Conservation (phyloP, 2,329 filamentous ascomycete species). For the Colletotrichum zoysiae region DNA sequence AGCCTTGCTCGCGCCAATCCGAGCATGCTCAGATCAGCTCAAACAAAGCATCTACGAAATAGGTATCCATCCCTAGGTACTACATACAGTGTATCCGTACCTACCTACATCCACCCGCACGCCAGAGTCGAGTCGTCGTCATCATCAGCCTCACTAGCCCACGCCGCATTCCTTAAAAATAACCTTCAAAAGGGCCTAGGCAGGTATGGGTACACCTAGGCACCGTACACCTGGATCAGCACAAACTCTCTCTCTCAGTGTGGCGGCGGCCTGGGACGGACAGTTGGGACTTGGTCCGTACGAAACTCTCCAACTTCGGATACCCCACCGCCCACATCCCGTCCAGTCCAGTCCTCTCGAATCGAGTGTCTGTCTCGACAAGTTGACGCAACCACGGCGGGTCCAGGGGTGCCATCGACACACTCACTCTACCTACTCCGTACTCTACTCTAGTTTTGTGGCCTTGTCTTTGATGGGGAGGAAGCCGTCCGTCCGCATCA, state of each 20-base stretch:
- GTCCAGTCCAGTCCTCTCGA: not conserved
- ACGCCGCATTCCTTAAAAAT: constrained; percentile 6
- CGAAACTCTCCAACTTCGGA: not conserved
- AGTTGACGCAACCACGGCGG: constrained; percentile 17
- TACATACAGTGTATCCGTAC: too few species aligned
- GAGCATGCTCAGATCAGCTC: not conserved
- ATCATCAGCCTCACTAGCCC: constrained; percentile 34
- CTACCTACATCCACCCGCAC: too few species aligned
- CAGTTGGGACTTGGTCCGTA: constrained; percentile 18
- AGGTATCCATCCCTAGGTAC: not conserved
- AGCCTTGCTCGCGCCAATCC: not conserved
- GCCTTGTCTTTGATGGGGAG: constrained; percentile 1
- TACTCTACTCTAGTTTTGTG: not conserved
- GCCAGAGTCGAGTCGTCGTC: constrained; percentile 16
- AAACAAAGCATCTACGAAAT: not conserved
- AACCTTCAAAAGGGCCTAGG: constrained; percentile 5
- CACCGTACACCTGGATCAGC: not conserved
- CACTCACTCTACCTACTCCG: too few species aligned
- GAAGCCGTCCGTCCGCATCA: constrained; percentile 12
- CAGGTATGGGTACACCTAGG: too few species aligned
- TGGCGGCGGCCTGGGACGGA: constrained; percentile 14
- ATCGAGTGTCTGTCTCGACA: not conserved
- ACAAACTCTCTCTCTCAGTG: not conserved
- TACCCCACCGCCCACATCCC: constrained; percentile 35
- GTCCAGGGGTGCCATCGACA: not conserved